These are phyloP conservation scores for Alliaria petiolata DNA, from an alignment of 345 rosid genomes.

Conservation along the genomic window DNA sequence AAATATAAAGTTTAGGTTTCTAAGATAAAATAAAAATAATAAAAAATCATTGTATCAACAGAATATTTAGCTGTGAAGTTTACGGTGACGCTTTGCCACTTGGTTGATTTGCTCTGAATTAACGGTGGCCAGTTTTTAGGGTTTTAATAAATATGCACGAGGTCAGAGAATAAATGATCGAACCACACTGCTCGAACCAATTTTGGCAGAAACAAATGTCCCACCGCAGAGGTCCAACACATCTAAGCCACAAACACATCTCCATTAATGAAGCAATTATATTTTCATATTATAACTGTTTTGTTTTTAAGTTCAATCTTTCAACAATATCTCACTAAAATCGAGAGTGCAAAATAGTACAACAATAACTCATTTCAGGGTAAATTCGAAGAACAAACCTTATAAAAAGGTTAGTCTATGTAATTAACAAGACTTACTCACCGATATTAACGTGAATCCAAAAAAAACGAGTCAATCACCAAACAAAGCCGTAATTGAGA, in stretches of 20 bases:
- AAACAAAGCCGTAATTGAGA: not conserved
- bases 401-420: too few relatives aligned
- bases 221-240: not conserved
- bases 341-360: not conserved
- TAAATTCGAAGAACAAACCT: not conserved
- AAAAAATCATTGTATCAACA: too few relatives aligned
- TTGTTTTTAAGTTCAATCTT: not conserved
- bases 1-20: too few relatives aligned
- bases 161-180: not conserved
- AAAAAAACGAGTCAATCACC: too few relatives aligned
- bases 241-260: not conserved
- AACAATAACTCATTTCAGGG: not conserved
- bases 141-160: not conserved
- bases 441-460: not conserved
- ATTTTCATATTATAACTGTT: not conserved
- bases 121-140: not conserved
- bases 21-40: too few relatives aligned
- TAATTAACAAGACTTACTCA: not conserved
- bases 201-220: not conserved
- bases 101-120: not conserved
- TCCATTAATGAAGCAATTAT: not conserved
- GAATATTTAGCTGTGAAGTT: too few relatives aligned
- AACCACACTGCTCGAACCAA: not conserved
- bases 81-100: too few relatives aligned
- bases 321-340: not conserved